Conservation (phyloP, 306 rosid species). For the Glycine tomentella region DNA sequence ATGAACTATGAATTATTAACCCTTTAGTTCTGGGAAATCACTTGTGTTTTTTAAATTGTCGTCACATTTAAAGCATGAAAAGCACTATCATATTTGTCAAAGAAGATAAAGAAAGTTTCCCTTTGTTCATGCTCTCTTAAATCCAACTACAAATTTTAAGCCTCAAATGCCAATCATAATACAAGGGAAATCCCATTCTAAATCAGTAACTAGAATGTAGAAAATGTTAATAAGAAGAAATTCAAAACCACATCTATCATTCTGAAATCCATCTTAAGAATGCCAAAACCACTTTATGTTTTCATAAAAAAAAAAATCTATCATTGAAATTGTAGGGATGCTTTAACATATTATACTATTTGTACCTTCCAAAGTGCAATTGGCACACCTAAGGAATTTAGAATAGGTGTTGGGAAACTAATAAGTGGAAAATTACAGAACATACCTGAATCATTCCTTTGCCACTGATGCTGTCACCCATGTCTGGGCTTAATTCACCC, state of each 20-base stretch:
- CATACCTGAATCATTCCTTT: slow-evolving; percentile 98
- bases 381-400: slow-evolving; percentile 1
- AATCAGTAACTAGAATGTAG: not conserved
- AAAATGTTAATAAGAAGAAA: slow-evolving; percentile 1
- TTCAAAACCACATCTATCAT: not conserved
- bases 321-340: not conserved
- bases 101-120: not conserved
- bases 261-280: not conserved
- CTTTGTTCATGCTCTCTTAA: not conserved
- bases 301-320: not conserved
- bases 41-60: not conserved
- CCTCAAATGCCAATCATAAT: not conserved
- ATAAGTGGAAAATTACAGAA: slow-evolving; percentile 5
- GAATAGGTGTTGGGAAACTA: slow-evolving; percentile 2
- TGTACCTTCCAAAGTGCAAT: slow-evolving; percentile 25
- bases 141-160: not conserved
- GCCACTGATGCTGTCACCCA: slow-evolving; percentile 92
- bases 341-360: not conserved
- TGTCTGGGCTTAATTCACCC: slow-evolving; percentile 82
- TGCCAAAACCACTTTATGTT: not conserved
- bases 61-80: not conserved
- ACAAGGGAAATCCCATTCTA: not conserved
- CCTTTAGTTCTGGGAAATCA: not conserved
- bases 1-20: slow-evolving; percentile 16
- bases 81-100: not conserved